Base-by-base conservation (phyloP, 2,329 filamentous ascomycete species). In the Podosphaera xanthii region DNA sequence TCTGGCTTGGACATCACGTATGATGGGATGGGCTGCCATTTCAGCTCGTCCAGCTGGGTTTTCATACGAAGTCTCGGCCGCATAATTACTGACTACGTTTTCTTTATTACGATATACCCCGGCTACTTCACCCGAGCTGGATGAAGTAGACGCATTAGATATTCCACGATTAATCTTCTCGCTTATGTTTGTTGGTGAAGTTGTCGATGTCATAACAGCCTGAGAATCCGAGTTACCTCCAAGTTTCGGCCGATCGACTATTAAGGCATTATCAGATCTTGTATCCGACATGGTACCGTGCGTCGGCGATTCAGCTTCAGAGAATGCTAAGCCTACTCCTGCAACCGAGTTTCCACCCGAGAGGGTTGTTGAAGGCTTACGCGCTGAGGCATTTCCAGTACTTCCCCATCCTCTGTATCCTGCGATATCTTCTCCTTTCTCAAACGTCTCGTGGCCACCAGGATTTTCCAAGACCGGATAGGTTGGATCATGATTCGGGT, bases 381-480 rank as follows among this genome's bases (percentile, higher is more conserved):
- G 83, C 59, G 83, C 83, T 22, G 81, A 83, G 35, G 82, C 81
- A 3, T 73, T 77, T 22, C 77, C 72, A 1, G 86, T 89, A 2
- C 86, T 89, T 58, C 91, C 91, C 92, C 92, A 98, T 64, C 92
- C 92, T 64, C 92, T 84, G 73, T 98, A 98, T 55, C 91, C 91
- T 1, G 81, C 79, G 59, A 76, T 77, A 63, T 88, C 86, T 68
- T 95, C 87, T 60, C 81, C 78, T 83, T 90, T 89, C 69, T 91
- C 82, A 65, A 82, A 82, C 49, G 77, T 73, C 59, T 78, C 80
- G 4, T 67, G 68, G 30, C 71, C 71, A 6, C 73, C 73, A 5
- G 63, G 63, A 4, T 60, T 62, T 4, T 63, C 75, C 34, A 79
- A 74, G 6, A 79, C 74, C 8, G 81, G 81, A 10, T 95, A 76